Evolutionary conservation across 345 rosid species (phyloP).

Genomic region (Brassica nigra): DNA sequence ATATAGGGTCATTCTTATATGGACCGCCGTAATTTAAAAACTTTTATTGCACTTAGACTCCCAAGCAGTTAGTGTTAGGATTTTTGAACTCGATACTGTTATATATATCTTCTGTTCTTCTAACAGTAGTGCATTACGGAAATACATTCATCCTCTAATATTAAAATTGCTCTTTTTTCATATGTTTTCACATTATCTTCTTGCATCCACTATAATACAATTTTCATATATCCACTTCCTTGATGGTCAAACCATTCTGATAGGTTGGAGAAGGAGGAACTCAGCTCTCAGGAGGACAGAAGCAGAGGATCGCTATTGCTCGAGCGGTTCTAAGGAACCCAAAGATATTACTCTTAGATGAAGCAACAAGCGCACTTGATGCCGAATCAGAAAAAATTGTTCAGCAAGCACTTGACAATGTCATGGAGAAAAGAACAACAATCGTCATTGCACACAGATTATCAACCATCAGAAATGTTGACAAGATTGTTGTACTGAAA

Average conservation of each 20-base stretch:
- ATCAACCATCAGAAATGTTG: constrained; percentile 69
- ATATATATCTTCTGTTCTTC: too few relatives aligned
- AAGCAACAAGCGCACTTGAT: constrained; percentile 94
- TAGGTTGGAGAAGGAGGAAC: constrained; percentile 92
- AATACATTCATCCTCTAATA: too few relatives aligned
- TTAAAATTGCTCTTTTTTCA: too few relatives aligned
- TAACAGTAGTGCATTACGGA: too few relatives aligned
- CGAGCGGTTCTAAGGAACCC: constrained; percentile 82
- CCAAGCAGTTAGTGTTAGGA: too few relatives aligned
- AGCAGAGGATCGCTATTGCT: constrained; percentile 90
- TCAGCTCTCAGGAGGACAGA: constrained; percentile 93
- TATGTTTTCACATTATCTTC: neutral
- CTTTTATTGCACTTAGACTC: too few relatives aligned
- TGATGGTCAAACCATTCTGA: neutral
- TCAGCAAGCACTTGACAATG: constrained; percentile 68
- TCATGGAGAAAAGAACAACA: constrained; percentile 66
- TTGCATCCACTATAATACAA: constrained; percentile 32
- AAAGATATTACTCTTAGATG: constrained; percentile 74
- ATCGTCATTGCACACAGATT: constrained; percentile 73
- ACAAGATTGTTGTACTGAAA: constrained; percentile 67
- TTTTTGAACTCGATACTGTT: too few relatives aligned
- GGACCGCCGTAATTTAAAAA: too few relatives aligned
- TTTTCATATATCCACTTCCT: neutral
- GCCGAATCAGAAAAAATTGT: constrained; percentile 73
- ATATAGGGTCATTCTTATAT: too few relatives aligned